A percentile compares a stretch with the other conserved stretches of the same genome.
These are phyloP conservation scores for Calonectria hawksworthii DNA, from an alignment of 2,329 filamentous ascomycete genomes.

Conservation along the genomic window DNA sequence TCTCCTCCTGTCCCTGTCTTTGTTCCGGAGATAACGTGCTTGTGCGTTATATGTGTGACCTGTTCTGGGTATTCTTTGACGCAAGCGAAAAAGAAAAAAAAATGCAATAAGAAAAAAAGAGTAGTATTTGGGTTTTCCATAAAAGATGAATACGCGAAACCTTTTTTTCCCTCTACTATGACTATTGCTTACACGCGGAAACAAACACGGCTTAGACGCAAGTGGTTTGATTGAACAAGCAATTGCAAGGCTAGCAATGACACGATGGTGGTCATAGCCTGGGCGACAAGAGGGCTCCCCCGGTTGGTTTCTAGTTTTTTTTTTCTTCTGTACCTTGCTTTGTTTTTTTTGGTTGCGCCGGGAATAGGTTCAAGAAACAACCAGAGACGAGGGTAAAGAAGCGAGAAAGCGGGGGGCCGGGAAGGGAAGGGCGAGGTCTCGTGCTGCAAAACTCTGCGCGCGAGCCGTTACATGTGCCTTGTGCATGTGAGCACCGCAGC, in stretches of 20 bases:
- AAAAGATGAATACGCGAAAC: background rate
- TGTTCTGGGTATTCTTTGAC: background rate
- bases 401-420: background rate
- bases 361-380: background rate
- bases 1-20: background rate
- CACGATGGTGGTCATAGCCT: slow-evolving; percentile 11
- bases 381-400: background rate
- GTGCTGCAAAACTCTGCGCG: slow-evolving; percentile 7
- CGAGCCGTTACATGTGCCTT: slow-evolving; percentile 9
- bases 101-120: background rate
- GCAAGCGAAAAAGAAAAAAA: background rate
- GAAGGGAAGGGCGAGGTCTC: background rate
- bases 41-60: background rate
- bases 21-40: background rate
- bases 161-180: background rate
- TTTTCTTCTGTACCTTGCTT: background rate
- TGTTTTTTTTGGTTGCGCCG: background rate
- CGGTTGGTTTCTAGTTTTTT: background rate
- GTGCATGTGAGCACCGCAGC: slow-evolving; percentile 7
- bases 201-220: background rate
- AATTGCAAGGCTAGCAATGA: background rate
- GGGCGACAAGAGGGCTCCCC: background rate
- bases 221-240: slow-evolving; percentile 6
- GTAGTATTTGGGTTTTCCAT: background rate
- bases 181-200: background rate